phyloP scores from a whole-genome alignment of 148 eudicot species.

The Diospyros lotus region DNA sequence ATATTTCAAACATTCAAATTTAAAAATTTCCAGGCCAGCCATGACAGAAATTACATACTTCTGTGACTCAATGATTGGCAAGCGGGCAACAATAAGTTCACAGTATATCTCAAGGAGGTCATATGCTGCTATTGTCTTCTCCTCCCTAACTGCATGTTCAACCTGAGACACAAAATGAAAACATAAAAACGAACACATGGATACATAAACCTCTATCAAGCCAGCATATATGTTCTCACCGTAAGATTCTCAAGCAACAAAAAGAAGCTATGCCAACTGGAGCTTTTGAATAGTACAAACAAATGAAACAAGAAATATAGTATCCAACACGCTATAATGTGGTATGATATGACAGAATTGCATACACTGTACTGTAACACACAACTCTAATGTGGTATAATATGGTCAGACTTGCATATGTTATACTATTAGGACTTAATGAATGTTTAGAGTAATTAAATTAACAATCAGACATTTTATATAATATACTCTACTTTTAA shows the following conservation, averaged over 20 bases:
- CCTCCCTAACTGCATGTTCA: slow-evolving; percentile 92
- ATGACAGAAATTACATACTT: slow-evolving; percentile 47
- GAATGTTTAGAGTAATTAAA: no score
- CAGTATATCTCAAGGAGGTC: slow-evolving; percentile 84
- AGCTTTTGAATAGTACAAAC: no score
- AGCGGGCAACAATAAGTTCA: slow-evolving; percentile 80
- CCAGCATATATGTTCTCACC: not conserved
- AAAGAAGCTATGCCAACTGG: not conserved
- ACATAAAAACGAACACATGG: not conserved
- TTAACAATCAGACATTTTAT: no score
- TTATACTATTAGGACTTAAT: no score
- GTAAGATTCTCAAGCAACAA: not conserved
- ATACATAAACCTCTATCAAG: not conserved
- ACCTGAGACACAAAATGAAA: slow-evolving; percentile 47
- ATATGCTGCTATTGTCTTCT: slow-evolving; percentile 83
- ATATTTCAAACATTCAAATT: not conserved
- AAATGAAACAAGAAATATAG: no score
- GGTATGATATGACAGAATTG: no score
- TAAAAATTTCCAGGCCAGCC: not conserved
- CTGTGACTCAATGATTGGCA: slow-evolving; percentile 91
- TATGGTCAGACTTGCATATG: no score
- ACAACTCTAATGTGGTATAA: no score
- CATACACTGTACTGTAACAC: no score
- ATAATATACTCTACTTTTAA: no score
- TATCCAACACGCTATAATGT: no score